Evolutionary conservation across 495 filamentous ascomycete species (phyloP).

Genomic region (Aspergillus mulundensis): DNA sequence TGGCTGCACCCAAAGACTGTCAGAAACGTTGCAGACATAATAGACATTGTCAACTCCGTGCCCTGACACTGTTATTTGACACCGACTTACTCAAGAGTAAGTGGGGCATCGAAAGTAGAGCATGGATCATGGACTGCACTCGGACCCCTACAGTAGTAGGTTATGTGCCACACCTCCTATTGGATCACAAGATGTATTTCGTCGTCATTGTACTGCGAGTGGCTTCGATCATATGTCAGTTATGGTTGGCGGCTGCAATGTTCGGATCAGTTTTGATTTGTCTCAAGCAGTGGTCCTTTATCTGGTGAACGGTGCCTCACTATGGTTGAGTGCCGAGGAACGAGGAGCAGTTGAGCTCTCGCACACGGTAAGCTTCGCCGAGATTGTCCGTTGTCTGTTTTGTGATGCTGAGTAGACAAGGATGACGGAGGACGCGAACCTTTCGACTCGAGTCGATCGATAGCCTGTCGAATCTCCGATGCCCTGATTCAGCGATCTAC

Average conservation of each 20-base stretch:
- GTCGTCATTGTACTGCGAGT: slow-evolving; percentile 13
- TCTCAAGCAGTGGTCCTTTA: neutral
- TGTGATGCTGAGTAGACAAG: no score
- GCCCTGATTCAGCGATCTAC: neutral
- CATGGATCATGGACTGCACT: slow-evolving; percentile 14
- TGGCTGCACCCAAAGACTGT: no score
- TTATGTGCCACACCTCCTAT: neutral
- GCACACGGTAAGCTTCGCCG: neutral
- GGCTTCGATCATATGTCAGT: slow-evolving; percentile 2
- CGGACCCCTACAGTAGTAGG: slow-evolving; percentile 9
- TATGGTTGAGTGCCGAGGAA: neutral
- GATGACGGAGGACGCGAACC: no score
- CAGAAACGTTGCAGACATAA: no score
- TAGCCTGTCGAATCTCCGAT: neutral
- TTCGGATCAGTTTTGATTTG: neutral
- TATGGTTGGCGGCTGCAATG: neutral
- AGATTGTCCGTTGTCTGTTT: neutral
- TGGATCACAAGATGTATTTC: slow-evolving; percentile 5
- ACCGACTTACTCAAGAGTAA: neutral
- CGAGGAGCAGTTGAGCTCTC: neutral
- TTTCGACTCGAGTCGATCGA: no score
- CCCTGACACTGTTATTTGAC: no score
- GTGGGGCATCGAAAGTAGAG: slow-evolving; percentile 14
- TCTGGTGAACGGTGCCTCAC: neutral
- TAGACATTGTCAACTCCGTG: no score